A percentile compares a stretch with the other conserved stretches of the same genome.
phyloP scores from a whole-genome alignment of 768 basidiomycete genomes.

The Suillus americanus region DNA sequence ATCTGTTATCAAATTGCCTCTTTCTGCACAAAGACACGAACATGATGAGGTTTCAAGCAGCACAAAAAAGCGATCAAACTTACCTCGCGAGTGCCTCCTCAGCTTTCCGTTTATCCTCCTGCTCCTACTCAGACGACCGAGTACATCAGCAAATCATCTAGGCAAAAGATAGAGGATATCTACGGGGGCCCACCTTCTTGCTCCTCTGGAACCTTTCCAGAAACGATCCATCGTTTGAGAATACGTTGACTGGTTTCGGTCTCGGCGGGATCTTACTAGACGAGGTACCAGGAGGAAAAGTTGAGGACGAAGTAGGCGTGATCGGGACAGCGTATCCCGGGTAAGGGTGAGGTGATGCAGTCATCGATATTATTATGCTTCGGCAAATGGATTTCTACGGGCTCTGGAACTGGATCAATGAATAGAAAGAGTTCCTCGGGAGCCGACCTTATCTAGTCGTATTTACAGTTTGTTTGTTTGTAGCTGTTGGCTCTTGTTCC shows the following conservation, averaged over 20 bases:
- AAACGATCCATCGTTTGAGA: constrained; percentile 71
- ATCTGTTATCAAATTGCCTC: constrained; percentile 57
- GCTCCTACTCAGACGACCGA: constrained; percentile 42
- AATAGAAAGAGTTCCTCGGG: not conserved
- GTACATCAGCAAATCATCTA: not conserved
- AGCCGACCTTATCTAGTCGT: not conserved
- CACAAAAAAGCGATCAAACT: constrained; percentile 14
- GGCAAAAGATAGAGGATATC: not conserved
- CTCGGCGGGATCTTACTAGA: constrained; percentile 23
- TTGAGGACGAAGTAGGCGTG: constrained; percentile 19
- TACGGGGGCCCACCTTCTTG: constrained; percentile 43
- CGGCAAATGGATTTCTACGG: not conserved
- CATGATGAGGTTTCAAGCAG: not conserved
- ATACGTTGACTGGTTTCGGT: constrained; percentile 56
- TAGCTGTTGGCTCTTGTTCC: not conserved
- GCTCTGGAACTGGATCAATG: not conserved
- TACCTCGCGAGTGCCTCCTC: constrained; percentile 53
- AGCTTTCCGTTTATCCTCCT: constrained; percentile 52
- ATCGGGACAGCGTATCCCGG: constrained; percentile 19
- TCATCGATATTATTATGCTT: not conserved
- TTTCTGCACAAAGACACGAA: constrained; percentile 41
- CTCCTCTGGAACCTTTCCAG: constrained; percentile 60
- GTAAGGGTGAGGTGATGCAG: constrained; percentile 3
- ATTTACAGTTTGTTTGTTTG: not conserved
- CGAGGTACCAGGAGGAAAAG: constrained; percentile 20